Evolutionary conservation across 257 asterid species (phyloP).

Genomic region (Knoxia roxburghii): DNA sequence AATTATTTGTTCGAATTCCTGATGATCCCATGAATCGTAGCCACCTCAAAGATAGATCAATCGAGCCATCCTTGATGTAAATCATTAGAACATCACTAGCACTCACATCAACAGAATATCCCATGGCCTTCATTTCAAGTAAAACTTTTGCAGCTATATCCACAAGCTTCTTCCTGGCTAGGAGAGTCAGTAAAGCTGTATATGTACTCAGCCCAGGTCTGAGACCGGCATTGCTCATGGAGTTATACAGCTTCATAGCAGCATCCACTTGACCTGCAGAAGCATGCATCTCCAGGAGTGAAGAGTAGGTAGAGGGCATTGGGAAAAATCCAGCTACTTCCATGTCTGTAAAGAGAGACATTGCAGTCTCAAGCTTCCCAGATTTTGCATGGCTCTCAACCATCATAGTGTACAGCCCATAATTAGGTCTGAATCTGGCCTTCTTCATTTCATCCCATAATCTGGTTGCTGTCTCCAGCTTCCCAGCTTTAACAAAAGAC

Average conservation of each 20-base stretch:
- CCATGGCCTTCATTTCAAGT: slow-evolving; percentile 98
- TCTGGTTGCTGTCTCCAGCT: slow-evolving; percentile 65
- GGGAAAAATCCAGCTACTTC: slow-evolving; percentile 93
- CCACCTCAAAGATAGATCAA: slow-evolving; percentile 94
- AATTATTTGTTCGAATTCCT: slow-evolving; percentile 85
- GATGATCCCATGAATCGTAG: slow-evolving; percentile 92
- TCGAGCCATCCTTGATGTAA: slow-evolving; percentile 82
- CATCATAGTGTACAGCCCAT: slow-evolving; percentile 81
- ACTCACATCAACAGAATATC: slow-evolving; percentile 88
- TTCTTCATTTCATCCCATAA: slow-evolving; percentile 97
- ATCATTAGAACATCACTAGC: slow-evolving; percentile 98
- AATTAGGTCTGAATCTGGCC: slow-evolving; percentile 84
- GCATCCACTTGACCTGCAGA: slow-evolving; percentile 85
- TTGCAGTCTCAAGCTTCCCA: slow-evolving; percentile 89
- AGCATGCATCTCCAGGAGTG: slow-evolving; percentile 93
- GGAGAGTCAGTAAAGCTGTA: slow-evolving; percentile 59
- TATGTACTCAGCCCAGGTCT: slow-evolving; percentile 87
- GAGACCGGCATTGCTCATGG: slow-evolving; percentile 88
- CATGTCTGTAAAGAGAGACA: slow-evolving; percentile 88
- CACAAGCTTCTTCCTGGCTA: slow-evolving; percentile 88
- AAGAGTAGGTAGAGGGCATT: slow-evolving; percentile 89
- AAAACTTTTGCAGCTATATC: slow-evolving; percentile 93
- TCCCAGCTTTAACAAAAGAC: slow-evolving; percentile 89
- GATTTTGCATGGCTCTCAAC: slow-evolving; percentile 96
- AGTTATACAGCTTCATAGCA: slow-evolving; percentile 90